These are phyloP conservation scores for Dactylellina parvicollis DNA, from an alignment of 2,329 filamentous ascomycete species.

Conservation along the genomic window DNA sequence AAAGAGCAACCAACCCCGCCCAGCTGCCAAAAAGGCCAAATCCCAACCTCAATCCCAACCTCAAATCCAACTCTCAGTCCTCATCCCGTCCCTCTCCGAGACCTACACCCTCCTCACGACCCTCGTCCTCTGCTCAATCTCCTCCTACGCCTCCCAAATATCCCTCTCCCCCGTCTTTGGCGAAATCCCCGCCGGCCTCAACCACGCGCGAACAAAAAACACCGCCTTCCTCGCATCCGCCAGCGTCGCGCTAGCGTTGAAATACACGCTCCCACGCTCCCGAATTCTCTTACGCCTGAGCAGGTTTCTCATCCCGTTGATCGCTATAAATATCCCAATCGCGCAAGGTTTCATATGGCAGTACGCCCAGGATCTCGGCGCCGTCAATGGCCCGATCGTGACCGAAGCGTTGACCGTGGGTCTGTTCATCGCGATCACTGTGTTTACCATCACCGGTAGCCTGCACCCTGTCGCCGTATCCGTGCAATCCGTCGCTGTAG, in stretches of 20 bases:
- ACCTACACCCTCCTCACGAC: conserved; percentile 31
- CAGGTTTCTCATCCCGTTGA: conserved; percentile 68
- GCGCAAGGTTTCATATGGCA: conserved; percentile 77
- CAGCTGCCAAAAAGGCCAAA: conserved; percentile 43
- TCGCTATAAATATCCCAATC: conserved; percentile 78
- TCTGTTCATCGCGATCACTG: conserved; percentile 25
- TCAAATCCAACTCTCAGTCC: conserved; percentile 3
- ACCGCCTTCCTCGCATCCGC: conserved; percentile 75
- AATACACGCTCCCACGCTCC: conserved; percentile 43
- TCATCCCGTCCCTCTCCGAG: conserved; percentile 37
- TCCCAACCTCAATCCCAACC: background rate
- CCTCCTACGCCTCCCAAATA: conserved; percentile 76
- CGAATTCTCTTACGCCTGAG: conserved; percentile 38
- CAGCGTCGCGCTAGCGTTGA: conserved; percentile 69
- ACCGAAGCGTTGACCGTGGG: conserved; percentile 68
- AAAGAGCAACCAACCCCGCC: conserved; percentile 31
- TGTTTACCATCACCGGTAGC: conserved; percentile 36
- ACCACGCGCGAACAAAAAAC: conserved; percentile 73
- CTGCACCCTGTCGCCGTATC: conserved; percentile 39
- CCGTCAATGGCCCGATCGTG: conserved; percentile 76
- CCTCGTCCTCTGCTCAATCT: conserved; percentile 62
- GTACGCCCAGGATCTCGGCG: conserved; percentile 73
- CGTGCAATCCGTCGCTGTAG: conserved; percentile 13
- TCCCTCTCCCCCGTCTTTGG: conserved; percentile 89
- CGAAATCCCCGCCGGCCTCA: conserved; percentile 77